These are phyloP conservation scores for Beta macrorhiza DNA, from an alignment of 179 eudicot genomes.

Conservation along the genomic window DNA sequence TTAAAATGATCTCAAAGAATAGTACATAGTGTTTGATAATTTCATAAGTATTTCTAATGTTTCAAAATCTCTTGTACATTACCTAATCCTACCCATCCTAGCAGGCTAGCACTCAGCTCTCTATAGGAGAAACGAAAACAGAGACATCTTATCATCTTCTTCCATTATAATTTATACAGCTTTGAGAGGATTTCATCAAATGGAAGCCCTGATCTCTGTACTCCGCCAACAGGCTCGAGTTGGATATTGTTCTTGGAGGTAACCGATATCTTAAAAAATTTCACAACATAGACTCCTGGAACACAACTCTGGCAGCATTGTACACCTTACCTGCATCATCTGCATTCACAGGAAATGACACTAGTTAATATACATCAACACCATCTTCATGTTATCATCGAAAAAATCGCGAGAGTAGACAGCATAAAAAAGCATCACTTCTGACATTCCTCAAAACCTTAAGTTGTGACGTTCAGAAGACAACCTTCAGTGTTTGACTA, in stretches of 20 bases:
- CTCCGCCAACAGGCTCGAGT: background rate
- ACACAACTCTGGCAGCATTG: slow-evolving; percentile 52
- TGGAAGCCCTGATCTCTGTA: slow-evolving; percentile 3
- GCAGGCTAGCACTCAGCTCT: background rate
- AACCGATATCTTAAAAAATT: background rate
- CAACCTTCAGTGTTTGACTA: background rate
- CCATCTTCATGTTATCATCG: background rate
- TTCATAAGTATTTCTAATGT: background rate
- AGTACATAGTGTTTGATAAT: background rate
- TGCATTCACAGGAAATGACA: slow-evolving; percentile 35
- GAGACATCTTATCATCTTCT: background rate
- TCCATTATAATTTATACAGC: background rate
- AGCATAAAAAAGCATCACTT: background rate
- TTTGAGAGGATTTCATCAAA: background rate
- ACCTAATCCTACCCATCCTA: background rate
- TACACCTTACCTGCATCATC: slow-evolving; percentile 65
- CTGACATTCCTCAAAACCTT: background rate
- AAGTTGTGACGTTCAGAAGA: background rate
- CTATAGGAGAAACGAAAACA: background rate
- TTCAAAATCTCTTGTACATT: background rate
- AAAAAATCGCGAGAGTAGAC: background rate
- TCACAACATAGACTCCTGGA: slow-evolving; percentile 55
- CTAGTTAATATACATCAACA: background rate
- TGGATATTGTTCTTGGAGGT: background rate
- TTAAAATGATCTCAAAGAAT: background rate